Evolutionary conservation across 176 grass and related monocot genomes (phyloP), one percentile per base, ranked within the genome.

Genomic region (Oryza coarctata): DNA sequence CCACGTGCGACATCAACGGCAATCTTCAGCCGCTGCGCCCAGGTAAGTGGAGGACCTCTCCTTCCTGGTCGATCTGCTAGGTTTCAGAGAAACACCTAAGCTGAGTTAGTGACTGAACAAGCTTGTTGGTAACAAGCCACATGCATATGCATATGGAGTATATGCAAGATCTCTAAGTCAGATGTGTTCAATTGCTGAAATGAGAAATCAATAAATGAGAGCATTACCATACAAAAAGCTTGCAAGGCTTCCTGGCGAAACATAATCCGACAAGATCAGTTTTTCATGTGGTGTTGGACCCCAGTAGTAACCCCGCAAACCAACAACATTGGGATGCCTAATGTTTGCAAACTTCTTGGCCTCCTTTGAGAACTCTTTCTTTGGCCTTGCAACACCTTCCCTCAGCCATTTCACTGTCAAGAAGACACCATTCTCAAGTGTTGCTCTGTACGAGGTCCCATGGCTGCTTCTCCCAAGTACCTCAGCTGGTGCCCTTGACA

Each of bases 281-380:
- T 99, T 99, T 83, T 99, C 97, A 79, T 99, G 97, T 49, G 94
- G 89, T 9, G 97, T 99, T 35, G 97, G 97, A 6, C 97, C 97
- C 97, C 97, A 99, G 64, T 99, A 99, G 70, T 99, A 99, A 12
- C 97, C 97, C 0, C 93, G 87, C 82, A 99, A 89, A 20, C 93
- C 93, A 29, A 94, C 96, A 9, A 99, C 96, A 72, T 99, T 99
- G 22, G 96, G 96, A 77, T 99, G 96, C 10, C 96, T 80, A 27
- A 99, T 99, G 76, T 99, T 95, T 39, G 91, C 91, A 57, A 99
- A 99, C 57, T 95, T 99, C 85, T 92, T 99, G 30, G 96, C 96
- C 66, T 99, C 96, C 77, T 99, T 99, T 0, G 93, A 32, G 32
- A 99, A 99, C 86, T 99, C 93, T 70, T 94, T 99, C 84, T 95